A percentile compares a stretch with the other conserved stretches of the same genome.
These are phyloP conservation scores for Blepharisma stoltei DNA, from an alignment of 73 alveolate genomes.

Conservation along the genomic window DNA sequence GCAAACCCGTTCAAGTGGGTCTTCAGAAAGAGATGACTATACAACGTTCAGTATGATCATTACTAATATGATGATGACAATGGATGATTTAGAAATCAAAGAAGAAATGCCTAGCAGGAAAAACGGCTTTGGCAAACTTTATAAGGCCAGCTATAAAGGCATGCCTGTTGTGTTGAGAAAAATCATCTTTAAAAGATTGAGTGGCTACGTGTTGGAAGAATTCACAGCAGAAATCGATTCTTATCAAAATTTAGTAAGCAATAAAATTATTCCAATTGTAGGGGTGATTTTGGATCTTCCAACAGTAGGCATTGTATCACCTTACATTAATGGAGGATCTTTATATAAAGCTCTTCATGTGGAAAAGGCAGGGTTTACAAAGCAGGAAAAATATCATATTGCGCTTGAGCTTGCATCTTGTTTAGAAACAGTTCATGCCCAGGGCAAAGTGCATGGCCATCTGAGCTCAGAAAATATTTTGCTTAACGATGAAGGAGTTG, in stretches of 20 bases:
- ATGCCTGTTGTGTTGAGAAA: slow-evolving; percentile 7
- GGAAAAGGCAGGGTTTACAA: neutral
- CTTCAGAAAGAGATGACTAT: too few species aligned
- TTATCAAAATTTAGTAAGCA: neutral
- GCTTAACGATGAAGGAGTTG: neutral
- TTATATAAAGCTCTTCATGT: slow-evolving; percentile 22
- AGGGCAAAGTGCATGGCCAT: slow-evolving; percentile 31
- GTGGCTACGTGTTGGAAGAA: slow-evolving; percentile 30
- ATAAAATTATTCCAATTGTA: slow-evolving; percentile 19
- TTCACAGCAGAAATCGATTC: neutral
- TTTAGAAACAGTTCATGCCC: neutral
- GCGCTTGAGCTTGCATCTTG: slow-evolving; percentile 20
- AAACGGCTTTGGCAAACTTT: neutral
- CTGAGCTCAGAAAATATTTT: slow-evolving; percentile 17
- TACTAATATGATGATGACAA: neutral
- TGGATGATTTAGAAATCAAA: neutral
- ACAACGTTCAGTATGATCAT: too few species aligned
- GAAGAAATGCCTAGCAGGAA: neutral
- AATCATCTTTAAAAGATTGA: slow-evolving; percentile 8
- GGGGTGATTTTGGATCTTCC: slow-evolving; percentile 19
- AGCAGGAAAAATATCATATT: neutral
- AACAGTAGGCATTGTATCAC: neutral
- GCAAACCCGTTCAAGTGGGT: too few species aligned
- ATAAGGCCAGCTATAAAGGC: slow-evolving; percentile 12
- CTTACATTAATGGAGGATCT: slow-evolving; percentile 10